Evolutionary conservation across 192 early-diverging fungal species (phyloP).

Genomic region (Funneliformis mosseae): DNA sequence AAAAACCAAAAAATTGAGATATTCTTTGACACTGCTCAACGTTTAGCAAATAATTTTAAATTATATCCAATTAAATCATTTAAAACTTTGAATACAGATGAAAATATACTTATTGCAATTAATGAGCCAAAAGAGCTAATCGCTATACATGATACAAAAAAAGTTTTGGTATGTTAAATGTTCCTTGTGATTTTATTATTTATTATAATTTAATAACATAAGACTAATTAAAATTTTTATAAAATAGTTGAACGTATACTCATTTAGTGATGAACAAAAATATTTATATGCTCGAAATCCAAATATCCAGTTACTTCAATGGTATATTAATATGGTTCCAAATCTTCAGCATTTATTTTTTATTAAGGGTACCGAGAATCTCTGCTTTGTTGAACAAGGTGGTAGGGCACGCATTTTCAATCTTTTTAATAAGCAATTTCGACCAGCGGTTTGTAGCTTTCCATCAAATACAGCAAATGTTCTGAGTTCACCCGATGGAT

Average conservation of each 20-base stretch:
- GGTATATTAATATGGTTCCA: slow-evolving; percentile 2
- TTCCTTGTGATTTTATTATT: background rate
- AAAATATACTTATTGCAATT: slow-evolving; percentile 3
- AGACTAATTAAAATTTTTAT: background rate
- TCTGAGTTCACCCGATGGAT: slow-evolving; percentile 16
- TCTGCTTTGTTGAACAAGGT: slow-evolving; percentile 26
- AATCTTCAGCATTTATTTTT: slow-evolving; percentile 21
- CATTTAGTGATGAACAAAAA: background rate
- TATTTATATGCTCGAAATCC: background rate
- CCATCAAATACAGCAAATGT: background rate
- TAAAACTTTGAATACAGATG: background rate
- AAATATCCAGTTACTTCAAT: slow-evolving; percentile 22
- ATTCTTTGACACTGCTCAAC: background rate
- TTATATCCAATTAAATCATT: background rate
- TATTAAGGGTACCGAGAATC: slow-evolving; percentile 16
- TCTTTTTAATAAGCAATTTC: background rate
- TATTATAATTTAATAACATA: background rate
- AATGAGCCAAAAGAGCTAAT: slow-evolving; percentile 18
- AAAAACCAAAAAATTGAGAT: background rate
- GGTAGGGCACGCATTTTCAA: slow-evolving; percentile 9
- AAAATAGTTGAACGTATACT: background rate
- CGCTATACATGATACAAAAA: slow-evolving; percentile 5
- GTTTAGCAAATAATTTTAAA: background rate
- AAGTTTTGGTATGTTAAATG: background rate
- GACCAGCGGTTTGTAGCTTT: slow-evolving; percentile 6